phyloP scores from a whole-genome alignment of 805 yeast species.

The Candida railenensis region DNA sequence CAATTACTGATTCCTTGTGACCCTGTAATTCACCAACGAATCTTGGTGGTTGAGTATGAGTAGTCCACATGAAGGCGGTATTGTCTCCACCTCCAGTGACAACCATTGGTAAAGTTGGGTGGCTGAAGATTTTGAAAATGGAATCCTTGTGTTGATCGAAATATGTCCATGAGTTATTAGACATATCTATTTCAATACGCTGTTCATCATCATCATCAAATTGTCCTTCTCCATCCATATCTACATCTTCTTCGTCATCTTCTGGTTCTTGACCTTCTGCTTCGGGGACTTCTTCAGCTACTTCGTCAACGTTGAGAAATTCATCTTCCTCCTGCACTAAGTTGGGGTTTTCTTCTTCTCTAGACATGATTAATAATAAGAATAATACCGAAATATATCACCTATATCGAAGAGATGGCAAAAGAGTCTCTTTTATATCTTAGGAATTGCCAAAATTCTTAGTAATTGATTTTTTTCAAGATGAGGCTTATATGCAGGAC shows the following conservation, averaged over 20 bases:
- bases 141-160: constrained; percentile 92
- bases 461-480: neutral
- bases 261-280: constrained; percentile 32
- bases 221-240: constrained; percentile 25
- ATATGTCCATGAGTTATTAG: constrained; percentile 85
- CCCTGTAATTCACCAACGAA: constrained; percentile 74
- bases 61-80: constrained; percentile 86
- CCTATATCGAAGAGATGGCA: too few relatives aligned
- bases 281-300: constrained; percentile 36
- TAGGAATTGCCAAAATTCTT: neutral
- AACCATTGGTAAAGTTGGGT: constrained; percentile 81
- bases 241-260: constrained; percentile 32
- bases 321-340: constrained; percentile 24
- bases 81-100: constrained; percentile 97
- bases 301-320: constrained; percentile 25
- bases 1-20: constrained; percentile 83
- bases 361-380: constrained; percentile 1
- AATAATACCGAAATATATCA: too few relatives aligned
- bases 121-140: constrained; percentile 75
- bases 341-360: constrained; percentile 2
- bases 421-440: neutral
- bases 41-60: constrained; percentile 81
- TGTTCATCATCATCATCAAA: constrained; percentile 49
- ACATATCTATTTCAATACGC: constrained; percentile 74
- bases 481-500: neutral